Evolutionary conservation across 805 yeast species (phyloP).

Genomic region (Blastobotrys terrestris): DNA sequence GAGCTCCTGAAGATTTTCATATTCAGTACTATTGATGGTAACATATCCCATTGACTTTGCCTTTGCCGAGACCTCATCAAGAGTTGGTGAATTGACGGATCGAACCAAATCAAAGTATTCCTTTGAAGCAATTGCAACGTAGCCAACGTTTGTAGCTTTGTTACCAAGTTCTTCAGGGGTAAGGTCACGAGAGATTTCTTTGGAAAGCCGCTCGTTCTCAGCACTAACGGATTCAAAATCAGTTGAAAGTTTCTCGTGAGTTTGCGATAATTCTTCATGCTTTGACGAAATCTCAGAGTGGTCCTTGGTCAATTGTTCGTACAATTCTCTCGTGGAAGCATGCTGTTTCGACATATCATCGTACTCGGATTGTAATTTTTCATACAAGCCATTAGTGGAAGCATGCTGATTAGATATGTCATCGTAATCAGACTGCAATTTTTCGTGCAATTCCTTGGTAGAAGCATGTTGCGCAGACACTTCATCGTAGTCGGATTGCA

Average conservation of each 20-base stretch:
- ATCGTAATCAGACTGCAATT: not conserved
- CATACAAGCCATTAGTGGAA: not conserved
- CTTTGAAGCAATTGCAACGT: conserved; percentile 16
- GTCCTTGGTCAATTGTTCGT: not conserved
- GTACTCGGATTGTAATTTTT: not conserved
- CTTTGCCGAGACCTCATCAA: conserved; percentile 9
- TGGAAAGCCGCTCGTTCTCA: not conserved
- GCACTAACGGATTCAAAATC: not conserved
- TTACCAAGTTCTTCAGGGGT: conserved; percentile 14
- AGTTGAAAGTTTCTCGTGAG: not conserved
- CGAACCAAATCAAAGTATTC: conserved; percentile 12
- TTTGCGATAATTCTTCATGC: not conserved
- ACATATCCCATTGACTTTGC: conserved; percentile 23
- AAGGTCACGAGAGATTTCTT: conserved; percentile 13
- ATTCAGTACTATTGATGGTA: conserved; percentile 20
- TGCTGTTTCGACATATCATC: not conserved
- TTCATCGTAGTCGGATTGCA: not conserved
- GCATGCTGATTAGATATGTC: not conserved
- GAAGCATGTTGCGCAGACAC: not conserved
- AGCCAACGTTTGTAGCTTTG: conserved; percentile 10
- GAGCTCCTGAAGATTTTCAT: conserved; percentile 1
- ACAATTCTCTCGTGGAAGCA: not conserved
- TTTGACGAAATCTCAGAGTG: not conserved
- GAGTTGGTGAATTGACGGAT: conserved; percentile 11
- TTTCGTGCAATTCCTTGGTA: not conserved